These are phyloP conservation scores for Panaeolus papilionaceus DNA, from an alignment of 768 basidiomycete species.

Conservation along the genomic window DNA sequence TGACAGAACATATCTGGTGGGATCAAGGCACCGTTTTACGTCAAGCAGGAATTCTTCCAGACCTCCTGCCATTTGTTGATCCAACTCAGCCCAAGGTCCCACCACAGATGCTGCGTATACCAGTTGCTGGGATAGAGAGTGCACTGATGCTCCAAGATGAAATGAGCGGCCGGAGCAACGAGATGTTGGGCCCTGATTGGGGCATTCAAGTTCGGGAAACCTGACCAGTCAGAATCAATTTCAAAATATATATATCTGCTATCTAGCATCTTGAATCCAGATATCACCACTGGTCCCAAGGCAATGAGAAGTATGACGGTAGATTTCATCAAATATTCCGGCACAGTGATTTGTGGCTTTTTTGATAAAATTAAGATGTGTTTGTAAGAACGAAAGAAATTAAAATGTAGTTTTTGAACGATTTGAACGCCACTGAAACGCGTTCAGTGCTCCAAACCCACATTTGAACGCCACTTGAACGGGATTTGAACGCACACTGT, in stretches of 20 bases:
- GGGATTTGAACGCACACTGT: no score
- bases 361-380: no score
- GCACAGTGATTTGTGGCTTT: no score
- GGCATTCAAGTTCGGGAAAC: slow-evolving; percentile 24
- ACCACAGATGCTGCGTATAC: slow-evolving; percentile 35
- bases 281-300: neutral
- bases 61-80: slow-evolving; percentile 35
- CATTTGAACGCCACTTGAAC: no score
- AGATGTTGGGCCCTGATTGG: slow-evolving; percentile 45
- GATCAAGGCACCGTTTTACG: slow-evolving; percentile 46
- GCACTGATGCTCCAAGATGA: slow-evolving; percentile 45
- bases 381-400: no score
- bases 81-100: slow-evolving; percentile 23
- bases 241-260: neutral
- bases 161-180: slow-evolving; percentile 42
- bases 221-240: no score
- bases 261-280: neutral
- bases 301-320: no score
- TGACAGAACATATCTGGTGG: slow-evolving; percentile 52
- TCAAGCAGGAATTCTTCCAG: slow-evolving; percentile 44
- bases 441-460: no score
- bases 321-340: no score
- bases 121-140: slow-evolving; percentile 43
- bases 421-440: no score
- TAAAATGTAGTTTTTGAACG: no score